These are phyloP conservation scores for Claviceps sp. DNA, from an alignment of 2,329 filamentous ascomycete species.

Conservation along the genomic window DNA sequence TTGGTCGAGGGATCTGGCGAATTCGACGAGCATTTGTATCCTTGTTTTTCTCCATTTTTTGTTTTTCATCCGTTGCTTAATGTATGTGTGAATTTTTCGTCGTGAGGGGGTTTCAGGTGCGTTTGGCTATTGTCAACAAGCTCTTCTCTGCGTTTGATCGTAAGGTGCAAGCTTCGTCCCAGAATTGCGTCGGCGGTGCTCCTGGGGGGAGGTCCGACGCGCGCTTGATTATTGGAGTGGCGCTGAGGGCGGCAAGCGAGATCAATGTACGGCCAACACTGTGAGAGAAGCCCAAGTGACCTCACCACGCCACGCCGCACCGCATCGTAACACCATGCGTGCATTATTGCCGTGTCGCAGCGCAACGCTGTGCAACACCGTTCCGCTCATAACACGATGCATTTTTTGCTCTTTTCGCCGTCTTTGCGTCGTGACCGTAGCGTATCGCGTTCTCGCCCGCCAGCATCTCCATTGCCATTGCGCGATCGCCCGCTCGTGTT, in stretches of 20 bases:
- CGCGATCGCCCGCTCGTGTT: slow-evolving; percentile 24
- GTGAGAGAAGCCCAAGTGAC: background rate
- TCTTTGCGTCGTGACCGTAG: slow-evolving; percentile 21
- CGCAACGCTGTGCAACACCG: background rate
- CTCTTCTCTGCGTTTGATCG: no score
- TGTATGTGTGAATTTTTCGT: no score
- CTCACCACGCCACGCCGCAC: background rate
- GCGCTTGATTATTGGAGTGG: no score
- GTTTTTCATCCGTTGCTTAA: background rate
- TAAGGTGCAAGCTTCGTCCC: no score
- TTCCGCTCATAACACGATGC: slow-evolving; percentile 25
- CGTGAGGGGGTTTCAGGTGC: no score
- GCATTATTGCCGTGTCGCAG: background rate
- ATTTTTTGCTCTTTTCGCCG: slow-evolving; percentile 24
- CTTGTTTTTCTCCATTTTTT: background rate
- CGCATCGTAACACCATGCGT: background rate
- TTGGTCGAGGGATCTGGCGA: background rate
- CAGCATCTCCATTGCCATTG: slow-evolving; percentile 22
- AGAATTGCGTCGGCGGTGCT: no score
- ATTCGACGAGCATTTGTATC: background rate
- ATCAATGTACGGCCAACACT: no score
- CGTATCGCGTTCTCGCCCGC: slow-evolving; percentile 18
- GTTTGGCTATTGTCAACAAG: no score
- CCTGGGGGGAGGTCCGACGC: no score
- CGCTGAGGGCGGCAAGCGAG: no score